Evolutionary conservation across 2,329 filamentous ascomycete genomes (phyloP).

Genomic region (Trichoderma koningiopsis): DNA sequence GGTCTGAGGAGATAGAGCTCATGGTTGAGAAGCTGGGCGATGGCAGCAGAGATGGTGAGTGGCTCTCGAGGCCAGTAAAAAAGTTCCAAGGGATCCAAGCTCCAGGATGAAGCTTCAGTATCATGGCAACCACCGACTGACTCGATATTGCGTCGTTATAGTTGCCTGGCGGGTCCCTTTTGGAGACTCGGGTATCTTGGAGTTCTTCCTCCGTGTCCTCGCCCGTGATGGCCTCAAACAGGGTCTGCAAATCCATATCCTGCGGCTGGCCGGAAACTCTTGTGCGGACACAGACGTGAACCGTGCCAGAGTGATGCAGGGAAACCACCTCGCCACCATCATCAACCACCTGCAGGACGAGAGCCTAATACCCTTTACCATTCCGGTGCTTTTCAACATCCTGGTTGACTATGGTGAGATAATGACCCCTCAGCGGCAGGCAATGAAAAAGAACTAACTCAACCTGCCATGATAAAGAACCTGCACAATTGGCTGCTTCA

Average conservation of each 20-base stretch:
- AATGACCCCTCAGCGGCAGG: neutral
- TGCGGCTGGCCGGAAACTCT: constrained; percentile 63
- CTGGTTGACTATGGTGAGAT: constrained; percentile 63
- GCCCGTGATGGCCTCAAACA: constrained; percentile 42
- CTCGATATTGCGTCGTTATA: constrained; percentile 33
- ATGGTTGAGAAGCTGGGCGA: constrained; percentile 57
- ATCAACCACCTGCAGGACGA: constrained; percentile 52
- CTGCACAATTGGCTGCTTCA: constrained; percentile 59
- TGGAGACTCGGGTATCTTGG: constrained; percentile 59
- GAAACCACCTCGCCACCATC: constrained; percentile 51
- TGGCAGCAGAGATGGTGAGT: constrained; percentile 58
- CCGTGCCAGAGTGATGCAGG: constrained; percentile 55
- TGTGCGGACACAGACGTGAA: constrained; percentile 67
- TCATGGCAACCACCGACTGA: neutral
- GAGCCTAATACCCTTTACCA: constrained; percentile 52
- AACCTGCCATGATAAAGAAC: constrained; percentile 44
- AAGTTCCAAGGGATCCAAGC: neutral
- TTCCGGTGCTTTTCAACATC: constrained; percentile 65
- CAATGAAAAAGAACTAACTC: neutral
- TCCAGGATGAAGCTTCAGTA: neutral
- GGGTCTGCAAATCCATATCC: constrained; percentile 54
- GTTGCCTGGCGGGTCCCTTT: constrained; percentile 59
- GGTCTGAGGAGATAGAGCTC: constrained; percentile 46
- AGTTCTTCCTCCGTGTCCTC: constrained; percentile 56
- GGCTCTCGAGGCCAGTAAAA: neutral